Conservation (phyloP, 495 filamentous ascomycete species). For the Viridothelium virens region DNA sequence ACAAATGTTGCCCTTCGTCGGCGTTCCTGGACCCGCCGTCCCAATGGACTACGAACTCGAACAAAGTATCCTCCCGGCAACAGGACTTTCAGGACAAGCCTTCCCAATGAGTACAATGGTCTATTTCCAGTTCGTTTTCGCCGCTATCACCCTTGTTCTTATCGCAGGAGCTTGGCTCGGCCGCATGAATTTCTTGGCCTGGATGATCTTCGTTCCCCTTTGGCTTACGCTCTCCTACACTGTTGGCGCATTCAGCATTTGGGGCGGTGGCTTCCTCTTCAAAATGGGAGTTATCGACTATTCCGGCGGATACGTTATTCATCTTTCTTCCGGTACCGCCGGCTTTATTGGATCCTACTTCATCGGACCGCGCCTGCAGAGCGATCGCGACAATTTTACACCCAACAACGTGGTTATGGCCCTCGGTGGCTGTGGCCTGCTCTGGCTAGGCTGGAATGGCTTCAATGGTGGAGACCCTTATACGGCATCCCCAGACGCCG, state of each 20-base stretch:
- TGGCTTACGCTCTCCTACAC: conserved; percentile 48
- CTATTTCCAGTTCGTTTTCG: conserved; percentile 56
- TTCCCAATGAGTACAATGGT: conserved; percentile 50
- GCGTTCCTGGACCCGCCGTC: conserved; percentile 44
- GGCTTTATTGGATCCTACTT: conserved; percentile 49
- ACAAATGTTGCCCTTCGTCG: conserved; percentile 46
- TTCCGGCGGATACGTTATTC: conserved; percentile 54
- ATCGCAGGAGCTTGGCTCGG: conserved; percentile 46
- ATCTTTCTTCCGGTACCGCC: conserved; percentile 49
- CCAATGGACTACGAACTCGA: conserved; percentile 41
- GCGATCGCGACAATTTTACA: conserved; percentile 44
- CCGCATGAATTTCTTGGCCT: conserved; percentile 49
- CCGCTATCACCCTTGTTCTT: conserved; percentile 50
- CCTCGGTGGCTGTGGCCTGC: conserved; percentile 47
- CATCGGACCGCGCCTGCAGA: conserved; percentile 45
- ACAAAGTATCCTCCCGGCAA: conserved; percentile 42
- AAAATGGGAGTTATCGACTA: conserved; percentile 49
- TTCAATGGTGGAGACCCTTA: conserved; percentile 55
- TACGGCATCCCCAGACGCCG: conserved; percentile 46
- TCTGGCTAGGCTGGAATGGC: conserved; percentile 55
- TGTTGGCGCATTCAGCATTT: conserved; percentile 43
- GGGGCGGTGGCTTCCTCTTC: conserved; percentile 51
- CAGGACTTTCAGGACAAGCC: conserved; percentile 32
- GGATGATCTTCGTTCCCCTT: conserved; percentile 52
- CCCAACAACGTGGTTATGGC: conserved; percentile 48